Evolutionary conservation across 2,329 filamentous ascomycete genomes (phyloP).

Genomic region (Didymella segeticola): DNA sequence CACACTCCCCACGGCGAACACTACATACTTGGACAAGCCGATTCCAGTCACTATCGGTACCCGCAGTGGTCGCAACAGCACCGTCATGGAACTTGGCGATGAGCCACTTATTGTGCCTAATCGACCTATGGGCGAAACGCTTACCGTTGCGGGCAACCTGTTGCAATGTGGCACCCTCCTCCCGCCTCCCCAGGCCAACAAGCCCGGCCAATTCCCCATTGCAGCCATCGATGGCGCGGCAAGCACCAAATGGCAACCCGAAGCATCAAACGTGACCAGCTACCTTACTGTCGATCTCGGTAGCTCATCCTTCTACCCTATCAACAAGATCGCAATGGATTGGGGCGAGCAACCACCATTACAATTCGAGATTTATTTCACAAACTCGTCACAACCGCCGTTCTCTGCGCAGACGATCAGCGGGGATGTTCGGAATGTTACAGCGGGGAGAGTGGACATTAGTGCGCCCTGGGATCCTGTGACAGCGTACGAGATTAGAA

Average conservation of each 20-base stretch:
- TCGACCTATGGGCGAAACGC: constrained; percentile 61
- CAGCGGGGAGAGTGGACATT: constrained; percentile 45
- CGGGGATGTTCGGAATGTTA: constrained; percentile 25
- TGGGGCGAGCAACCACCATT: constrained; percentile 65
- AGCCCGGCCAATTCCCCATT: constrained; percentile 73
- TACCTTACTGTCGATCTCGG: constrained; percentile 64
- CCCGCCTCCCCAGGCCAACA: constrained; percentile 47
- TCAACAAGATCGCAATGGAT: constrained; percentile 63
- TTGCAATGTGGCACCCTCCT: constrained; percentile 67
- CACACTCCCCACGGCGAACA: constrained; percentile 61
- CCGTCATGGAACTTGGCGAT: constrained; percentile 55
- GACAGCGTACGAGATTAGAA: constrained; percentile 45
- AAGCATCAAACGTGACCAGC: constrained; percentile 56
- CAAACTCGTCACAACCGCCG: constrained; percentile 53
- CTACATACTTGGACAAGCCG: constrained; percentile 58
- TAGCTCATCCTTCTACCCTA: constrained; percentile 45
- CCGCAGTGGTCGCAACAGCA: constrained; percentile 36
- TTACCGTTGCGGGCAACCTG: constrained; percentile 66
- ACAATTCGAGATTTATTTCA: constrained; percentile 62
- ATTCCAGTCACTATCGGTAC: constrained; percentile 67
- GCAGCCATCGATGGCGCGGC: constrained; percentile 70
- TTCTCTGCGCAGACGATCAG: constrained; percentile 13
- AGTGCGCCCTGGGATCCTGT: constrained; percentile 51
- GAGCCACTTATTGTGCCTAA: constrained; percentile 65
- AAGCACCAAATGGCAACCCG: constrained; percentile 72